Evolutionary conservation across 2,329 filamentous ascomycete genomes (phyloP).

Genomic region (Aspergillus japonicus): DNA sequence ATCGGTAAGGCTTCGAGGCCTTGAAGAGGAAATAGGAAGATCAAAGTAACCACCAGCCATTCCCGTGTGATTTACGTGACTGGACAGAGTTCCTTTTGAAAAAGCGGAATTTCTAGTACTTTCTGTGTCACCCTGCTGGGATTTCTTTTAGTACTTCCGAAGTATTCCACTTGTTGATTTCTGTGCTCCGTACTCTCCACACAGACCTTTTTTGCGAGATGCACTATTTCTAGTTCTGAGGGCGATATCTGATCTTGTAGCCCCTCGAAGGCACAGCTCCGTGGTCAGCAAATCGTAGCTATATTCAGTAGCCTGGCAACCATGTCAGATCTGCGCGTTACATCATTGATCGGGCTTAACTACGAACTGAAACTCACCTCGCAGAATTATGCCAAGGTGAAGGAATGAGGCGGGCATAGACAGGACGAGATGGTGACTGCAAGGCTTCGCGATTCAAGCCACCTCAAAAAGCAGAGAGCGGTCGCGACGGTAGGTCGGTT

Average conservation of each 20-base stretch:
- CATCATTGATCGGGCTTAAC: constrained; percentile 5
- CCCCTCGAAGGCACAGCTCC: not conserved
- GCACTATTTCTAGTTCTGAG: not conserved
- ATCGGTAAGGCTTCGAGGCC: constrained; percentile 29
- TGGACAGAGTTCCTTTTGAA: constrained; percentile 4
- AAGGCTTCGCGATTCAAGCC: constrained; percentile 4
- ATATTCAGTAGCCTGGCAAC: constrained; percentile 15
- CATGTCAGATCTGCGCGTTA: constrained; percentile 17
- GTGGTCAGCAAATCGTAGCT: not conserved
- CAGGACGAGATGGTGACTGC: constrained; percentile 12
- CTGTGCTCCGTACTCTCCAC: not conserved
- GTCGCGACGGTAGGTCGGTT: constrained; percentile 17
- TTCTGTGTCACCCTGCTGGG: constrained; percentile 14
- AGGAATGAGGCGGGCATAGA: constrained; percentile 13
- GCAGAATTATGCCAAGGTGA: constrained; percentile 13
- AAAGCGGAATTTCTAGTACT: constrained; percentile 3
- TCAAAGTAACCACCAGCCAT: constrained; percentile 39
- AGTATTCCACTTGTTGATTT: not conserved
- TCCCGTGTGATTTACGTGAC: constrained; percentile 15
- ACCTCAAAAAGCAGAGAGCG: constrained; percentile 1
- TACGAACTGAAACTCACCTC: constrained; percentile 14
- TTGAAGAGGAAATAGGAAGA: constrained; percentile 28
- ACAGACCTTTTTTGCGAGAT: not conserved
- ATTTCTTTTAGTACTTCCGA: not conserved
- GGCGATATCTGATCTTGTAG: not conserved